Evolutionary conservation across 148 eudicot species (phyloP), one percentile per base, ranked within the genome.

Genomic region (Diospyros kaki): DNA sequence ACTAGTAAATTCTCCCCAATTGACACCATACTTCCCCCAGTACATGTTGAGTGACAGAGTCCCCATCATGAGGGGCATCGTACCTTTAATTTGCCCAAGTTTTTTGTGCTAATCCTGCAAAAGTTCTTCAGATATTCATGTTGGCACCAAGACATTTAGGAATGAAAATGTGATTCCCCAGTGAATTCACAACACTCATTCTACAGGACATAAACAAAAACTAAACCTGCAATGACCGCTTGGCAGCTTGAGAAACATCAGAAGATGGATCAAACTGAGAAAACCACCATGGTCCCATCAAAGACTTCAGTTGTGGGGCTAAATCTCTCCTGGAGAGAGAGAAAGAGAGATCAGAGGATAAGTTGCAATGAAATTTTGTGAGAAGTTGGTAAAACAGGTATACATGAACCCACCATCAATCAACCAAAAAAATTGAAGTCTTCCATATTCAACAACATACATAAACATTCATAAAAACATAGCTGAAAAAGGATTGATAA

Each of bases 251-350:
- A 74, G 98, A 87, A 85, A 94, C 97, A 89, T 94, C 98, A 82
- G 89, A 73, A 77, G 84, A 84, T 66, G 91, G 82, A 83, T 94
- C 98, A 81, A 94, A 94, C 84, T 94, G 98, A 74, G 96, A 90
- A 83, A 90, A 90, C 98, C 98, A 94, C 98, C 98, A 94, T 9
- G 98, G 98, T 77, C 98, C 98, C 93, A 92, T 90, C 82, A 94
- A 75, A 78, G 87, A 86, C 83, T 90, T 94, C 72, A 94, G 83
- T 85, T 89, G 92, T 15, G 93, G 89, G 76, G 98, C 98, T 84
- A 94, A 81, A 58, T 89, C 97, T 80, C 98, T 89, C 68, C 98
- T 94, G 91, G 43, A 74, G 12, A 14, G 50, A 58, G 54, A 58
- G 64, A 59, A 48, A 66, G 45, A 70, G 58, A 58, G 53, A 42